Percentiles rank a stretch among this genome's conserved stretches.
phyloP scores from a whole-genome alignment of 176 grass and related monocot species.

The Paspalum vaginatum region DNA sequence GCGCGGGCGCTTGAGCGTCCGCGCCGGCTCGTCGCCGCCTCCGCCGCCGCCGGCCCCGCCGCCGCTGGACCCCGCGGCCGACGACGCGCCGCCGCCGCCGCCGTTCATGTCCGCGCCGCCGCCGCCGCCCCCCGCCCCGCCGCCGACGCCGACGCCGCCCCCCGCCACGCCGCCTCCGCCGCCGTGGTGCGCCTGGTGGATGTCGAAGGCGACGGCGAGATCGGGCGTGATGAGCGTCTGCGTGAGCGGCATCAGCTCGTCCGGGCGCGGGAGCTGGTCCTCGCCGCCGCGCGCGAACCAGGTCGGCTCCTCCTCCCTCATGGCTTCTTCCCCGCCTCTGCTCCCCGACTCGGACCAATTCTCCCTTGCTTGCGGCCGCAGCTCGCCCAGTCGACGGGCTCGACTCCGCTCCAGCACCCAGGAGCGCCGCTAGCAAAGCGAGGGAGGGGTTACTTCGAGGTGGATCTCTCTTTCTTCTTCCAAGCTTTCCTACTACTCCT shows the following conservation, averaged over 20 bases:
- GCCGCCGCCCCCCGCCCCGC: not conserved
- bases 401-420: conserved; percentile 20
- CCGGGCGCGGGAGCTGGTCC: conserved; percentile 77
- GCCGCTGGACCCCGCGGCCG: conserved; percentile 61
- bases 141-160: not conserved
- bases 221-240: conserved; percentile 85
- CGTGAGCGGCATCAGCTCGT: conserved; percentile 85
- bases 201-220: conserved; percentile 93
- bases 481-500: conserved; percentile 32
- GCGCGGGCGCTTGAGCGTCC: conserved; percentile 82
- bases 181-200: conserved; percentile 43
- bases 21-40: conserved; percentile 64
- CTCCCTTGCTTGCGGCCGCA: too few species aligned
- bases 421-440: not conserved
- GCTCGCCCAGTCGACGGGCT: too few species aligned
- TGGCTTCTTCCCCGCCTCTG: not conserved
- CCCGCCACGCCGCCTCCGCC: conserved; percentile 5
- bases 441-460: conserved; percentile 72
- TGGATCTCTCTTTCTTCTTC: conserved; percentile 94
- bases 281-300: conserved; percentile 81
- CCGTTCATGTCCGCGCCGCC: conserved; percentile 55
- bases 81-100: conserved; percentile 57
- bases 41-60: conserved; percentile 27
- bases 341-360: not conserved
- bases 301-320: conserved; percentile 87